Base-by-base conservation (phyloP, 768 basidiomycete genomes). In the Mycena epipterygia region DNA sequence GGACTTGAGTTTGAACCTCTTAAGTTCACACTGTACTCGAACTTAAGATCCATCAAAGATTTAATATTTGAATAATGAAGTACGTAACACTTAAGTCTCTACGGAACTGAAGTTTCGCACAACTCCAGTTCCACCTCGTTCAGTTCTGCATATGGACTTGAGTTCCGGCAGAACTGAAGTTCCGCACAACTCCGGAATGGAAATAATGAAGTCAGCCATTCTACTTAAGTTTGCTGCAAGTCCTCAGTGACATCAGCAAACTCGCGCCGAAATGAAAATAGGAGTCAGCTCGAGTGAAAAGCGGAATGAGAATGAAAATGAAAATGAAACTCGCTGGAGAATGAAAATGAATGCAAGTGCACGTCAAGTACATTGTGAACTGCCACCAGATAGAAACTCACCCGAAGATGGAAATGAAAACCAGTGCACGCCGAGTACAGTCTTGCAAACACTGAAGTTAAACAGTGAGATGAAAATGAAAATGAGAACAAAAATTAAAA, bases 51-150 rank as follows among this genome's bases (percentile, higher is more conserved):
- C 19, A n/a, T 41, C 39, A 41, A 41, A 55, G 53, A 55, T 55
- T 55, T 19, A 30, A 55, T 55, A 55, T 55, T 55, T 55, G 19
- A 55, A 55, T 55, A 55, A 35, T 55, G 27, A 55, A 55, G 53
- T 55, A 55, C 32, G 35, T 55, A 55, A 52, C 25, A 55, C 53
- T 55, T n/a, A 55, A 55, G 53, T 55, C 53, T 55, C 53, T 9
- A 55, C 32, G 53, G 53, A 55, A 55, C 53, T 41, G 39, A 41
- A 41, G 19, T 41, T 41, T 41, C 19, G 39, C 39, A 41, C 39
- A 41, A 14, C 39, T 41, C 19, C 39, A 41, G 39, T 41, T 41
- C 39, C n/a, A n/a, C n/a, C n/a, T n/a, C n/a, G n/a, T n/a, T 41
- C 39, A 41, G 39, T 41, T 41, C 39, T 41, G 39, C 7, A 17